Evolutionary conservation across 345 rosid genomes (phyloP).

Genomic region (Sonneratia alba): DNA sequence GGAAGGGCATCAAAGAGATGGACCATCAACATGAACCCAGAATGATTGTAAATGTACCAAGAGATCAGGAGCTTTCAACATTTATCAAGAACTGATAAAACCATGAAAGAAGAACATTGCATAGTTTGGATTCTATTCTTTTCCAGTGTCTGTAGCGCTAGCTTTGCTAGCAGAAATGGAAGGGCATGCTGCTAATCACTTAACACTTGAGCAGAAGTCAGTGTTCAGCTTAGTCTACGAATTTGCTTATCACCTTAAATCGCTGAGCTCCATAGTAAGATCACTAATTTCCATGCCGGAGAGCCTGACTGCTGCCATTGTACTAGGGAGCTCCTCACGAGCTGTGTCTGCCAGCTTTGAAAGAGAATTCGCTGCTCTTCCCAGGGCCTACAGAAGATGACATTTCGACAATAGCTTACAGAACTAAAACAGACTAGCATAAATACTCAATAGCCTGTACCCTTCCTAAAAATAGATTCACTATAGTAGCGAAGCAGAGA

Average conservation of each 20-base stretch:
- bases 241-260: slow-evolving; percentile 50
- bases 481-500: background rate
- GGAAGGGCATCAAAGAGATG: background rate
- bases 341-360: slow-evolving; percentile 90
- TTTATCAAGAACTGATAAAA: background rate
- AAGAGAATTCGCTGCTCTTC: slow-evolving; percentile 81
- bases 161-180: background rate
- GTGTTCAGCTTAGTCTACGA: background rate
- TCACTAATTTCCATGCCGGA: slow-evolving; percentile 98
- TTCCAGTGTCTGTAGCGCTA: background rate
- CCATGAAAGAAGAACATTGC: background rate
- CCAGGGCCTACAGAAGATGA: slow-evolving; percentile 45
- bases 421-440: background rate
- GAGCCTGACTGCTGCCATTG: slow-evolving; percentile 88
- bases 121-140: background rate
- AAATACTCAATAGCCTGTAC: background rate
- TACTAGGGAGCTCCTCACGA: slow-evolving; percentile 84
- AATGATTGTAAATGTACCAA: background rate
- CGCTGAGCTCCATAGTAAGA: slow-evolving; percentile 84
- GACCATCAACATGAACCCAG: background rate
- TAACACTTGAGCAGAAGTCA: background rate
- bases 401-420: background rate
- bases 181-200: background rate
- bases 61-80: background rate
- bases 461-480: background rate